Conservation (phyloP, 495 filamentous ascomycete species). For the Friedmanniomyces simplex region DNA sequence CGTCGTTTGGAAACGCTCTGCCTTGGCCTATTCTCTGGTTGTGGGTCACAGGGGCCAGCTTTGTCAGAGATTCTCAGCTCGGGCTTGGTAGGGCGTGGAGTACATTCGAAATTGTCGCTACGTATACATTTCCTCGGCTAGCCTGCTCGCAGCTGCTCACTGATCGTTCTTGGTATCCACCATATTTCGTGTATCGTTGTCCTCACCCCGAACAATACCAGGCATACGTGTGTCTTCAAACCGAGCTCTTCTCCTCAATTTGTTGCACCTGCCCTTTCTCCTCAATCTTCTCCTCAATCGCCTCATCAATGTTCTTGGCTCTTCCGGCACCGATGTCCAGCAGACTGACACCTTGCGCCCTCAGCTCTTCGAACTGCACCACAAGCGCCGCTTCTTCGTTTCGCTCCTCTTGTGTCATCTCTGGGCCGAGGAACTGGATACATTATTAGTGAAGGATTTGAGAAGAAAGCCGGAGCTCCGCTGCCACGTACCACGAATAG, state of each 20-base stretch:
- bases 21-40: too few species aligned
- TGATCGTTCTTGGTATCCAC: too few species aligned
- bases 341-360: conserved; percentile 26
- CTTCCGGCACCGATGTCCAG: conserved; percentile 21
- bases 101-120: too few species aligned
- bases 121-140: too few species aligned
- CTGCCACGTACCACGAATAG: conserved; percentile 21
- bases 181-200: neutral
- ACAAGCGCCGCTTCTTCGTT: conserved; percentile 27
- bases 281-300: neutral
- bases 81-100: too few species aligned
- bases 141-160: too few species aligned
- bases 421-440: conserved; percentile 25
- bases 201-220: neutral
- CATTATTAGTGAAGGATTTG: too few species aligned
- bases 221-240: neutral
- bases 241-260: neutral
- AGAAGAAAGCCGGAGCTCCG: too few species aligned
- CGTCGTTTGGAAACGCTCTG: too few species aligned
- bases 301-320: conserved; percentile 3
- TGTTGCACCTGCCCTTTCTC: neutral
- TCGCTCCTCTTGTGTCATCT: conserved; percentile 33
- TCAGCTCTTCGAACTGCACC: conserved; percentile 25
- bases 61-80: too few species aligned
- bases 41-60: too few species aligned